A percentile compares a stretch with the other conserved stretches of the same genome.
These are phyloP conservation scores for Cardamine chenopodiifolia DNA, from an alignment of 345 rosid genomes.

Conservation along the genomic window DNA sequence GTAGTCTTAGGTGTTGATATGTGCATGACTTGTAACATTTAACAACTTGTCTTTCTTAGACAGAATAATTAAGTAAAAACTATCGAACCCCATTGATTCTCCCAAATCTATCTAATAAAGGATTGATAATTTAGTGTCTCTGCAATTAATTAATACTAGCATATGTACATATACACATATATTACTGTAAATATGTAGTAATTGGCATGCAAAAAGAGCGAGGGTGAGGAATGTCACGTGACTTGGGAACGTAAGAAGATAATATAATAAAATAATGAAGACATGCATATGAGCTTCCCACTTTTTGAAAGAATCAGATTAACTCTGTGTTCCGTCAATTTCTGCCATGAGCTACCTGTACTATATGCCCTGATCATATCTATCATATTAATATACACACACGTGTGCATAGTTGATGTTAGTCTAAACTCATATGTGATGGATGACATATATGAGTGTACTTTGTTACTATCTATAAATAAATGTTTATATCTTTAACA, in stretches of 20 bases:
- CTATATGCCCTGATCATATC: not conserved
- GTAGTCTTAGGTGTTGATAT: conserved; percentile 41
- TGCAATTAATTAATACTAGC: not conserved
- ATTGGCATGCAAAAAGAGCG: conserved; percentile 43
- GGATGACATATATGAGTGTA: too few species aligned
- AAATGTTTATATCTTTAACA: too few species aligned
- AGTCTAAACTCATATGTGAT: not conserved
- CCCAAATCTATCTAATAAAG: not conserved
- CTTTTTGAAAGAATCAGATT: conserved; percentile 33
- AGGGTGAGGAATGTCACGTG: conserved; percentile 48
- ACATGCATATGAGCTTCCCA: conserved; percentile 61
- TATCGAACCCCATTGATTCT: conserved; percentile 15
- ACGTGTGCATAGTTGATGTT: conserved; percentile 11
- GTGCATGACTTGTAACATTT: conserved; percentile 37
- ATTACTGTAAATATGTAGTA: not conserved
- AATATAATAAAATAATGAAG: conserved; percentile 48
- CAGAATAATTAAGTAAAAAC: not conserved
- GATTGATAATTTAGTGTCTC: not conserved
- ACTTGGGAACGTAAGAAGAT: conserved; percentile 24
- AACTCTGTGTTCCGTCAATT: conserved; percentile 55
- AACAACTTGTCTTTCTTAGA: conserved; percentile 19
- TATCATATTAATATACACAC: not conserved
- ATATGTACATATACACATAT: not conserved
- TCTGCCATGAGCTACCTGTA: conserved; percentile 48
- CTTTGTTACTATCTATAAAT: too few species aligned